A percentile compares a stretch with the other conserved stretches of the same genome.
These are phyloP conservation scores for Amanita pseudoporphyria DNA, from an alignment of 768 basidiomycete species.

Conservation along the genomic window DNA sequence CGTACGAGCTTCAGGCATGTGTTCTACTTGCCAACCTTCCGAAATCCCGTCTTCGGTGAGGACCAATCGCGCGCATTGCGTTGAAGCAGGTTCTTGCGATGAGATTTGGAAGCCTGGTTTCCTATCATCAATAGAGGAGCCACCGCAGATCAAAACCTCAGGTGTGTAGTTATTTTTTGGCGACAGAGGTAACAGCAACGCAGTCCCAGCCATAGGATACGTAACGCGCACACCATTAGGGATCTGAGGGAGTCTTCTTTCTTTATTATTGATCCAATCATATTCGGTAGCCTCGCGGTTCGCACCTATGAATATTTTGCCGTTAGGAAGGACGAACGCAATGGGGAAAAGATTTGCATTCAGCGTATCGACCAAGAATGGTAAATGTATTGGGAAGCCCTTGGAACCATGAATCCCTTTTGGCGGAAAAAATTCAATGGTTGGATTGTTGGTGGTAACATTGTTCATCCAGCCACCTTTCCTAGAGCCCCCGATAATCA, in stretches of 20 bases:
- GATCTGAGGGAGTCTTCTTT: conserved; percentile 52
- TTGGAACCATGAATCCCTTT: conserved; percentile 60
- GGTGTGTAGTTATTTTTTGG: conserved; percentile 53
- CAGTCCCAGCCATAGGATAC: conserved; percentile 76
- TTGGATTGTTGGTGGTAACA: conserved; percentile 70
- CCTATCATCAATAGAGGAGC: conserved; percentile 55
- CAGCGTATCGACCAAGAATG: conserved; percentile 60
- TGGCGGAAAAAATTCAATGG: conserved; percentile 75
- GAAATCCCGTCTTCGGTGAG: conserved; percentile 56
- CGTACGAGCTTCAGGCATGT: conserved; percentile 62
- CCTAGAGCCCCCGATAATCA: conserved; percentile 75
- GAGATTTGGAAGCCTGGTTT: conserved; percentile 53
- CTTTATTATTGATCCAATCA: conserved; percentile 57
- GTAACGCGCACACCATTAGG: conserved; percentile 76
- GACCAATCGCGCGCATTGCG: conserved; percentile 63
- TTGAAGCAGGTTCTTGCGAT: conserved; percentile 63
- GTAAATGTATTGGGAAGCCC: conserved; percentile 54
- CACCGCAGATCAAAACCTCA: conserved; percentile 70
- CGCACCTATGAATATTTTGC: conserved; percentile 65
- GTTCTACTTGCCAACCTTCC: conserved; percentile 64
- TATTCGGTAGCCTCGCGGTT: conserved; percentile 76
- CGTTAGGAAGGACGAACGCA: conserved; percentile 62
- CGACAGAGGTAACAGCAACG: conserved; percentile 60
- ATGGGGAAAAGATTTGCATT: conserved; percentile 82
- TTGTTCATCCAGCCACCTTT: conserved; percentile 88